These are phyloP conservation scores for Cryptococcus jaspeensis DNA, from an alignment of 1,284 basidiomycete species.

Conservation along the genomic window DNA sequence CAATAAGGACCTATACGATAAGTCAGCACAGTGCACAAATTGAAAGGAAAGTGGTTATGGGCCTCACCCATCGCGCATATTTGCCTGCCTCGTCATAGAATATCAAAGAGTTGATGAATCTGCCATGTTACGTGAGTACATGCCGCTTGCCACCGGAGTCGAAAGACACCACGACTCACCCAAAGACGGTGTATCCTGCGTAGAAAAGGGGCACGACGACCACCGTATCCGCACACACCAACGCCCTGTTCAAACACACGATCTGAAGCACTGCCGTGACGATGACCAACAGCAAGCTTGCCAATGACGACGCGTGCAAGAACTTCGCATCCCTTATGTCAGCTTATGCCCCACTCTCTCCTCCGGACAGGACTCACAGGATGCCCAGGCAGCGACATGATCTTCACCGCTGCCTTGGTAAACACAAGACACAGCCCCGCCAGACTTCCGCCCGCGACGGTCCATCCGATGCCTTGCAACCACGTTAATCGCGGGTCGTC, in stretches of 20 bases:
- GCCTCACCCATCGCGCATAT: conserved; percentile 71
- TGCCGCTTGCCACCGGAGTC: not conserved
- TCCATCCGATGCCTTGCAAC: conserved; percentile 89
- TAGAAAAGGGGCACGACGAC: conserved; percentile 72
- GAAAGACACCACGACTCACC: conserved; percentile 51
- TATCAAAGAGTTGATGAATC: conserved; percentile 67
- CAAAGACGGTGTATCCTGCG: conserved; percentile 62
- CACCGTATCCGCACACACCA: conserved; percentile 63
- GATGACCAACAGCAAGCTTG: conserved; percentile 76
- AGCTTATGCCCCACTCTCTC: not conserved
- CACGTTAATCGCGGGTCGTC: conserved; percentile 80
- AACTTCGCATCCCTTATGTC: conserved; percentile 53
- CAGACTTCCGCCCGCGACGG: conserved; percentile 81
- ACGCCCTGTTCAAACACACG: conserved; percentile 80
- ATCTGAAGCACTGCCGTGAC: conserved; percentile 84
- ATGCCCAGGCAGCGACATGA: conserved; percentile 39
- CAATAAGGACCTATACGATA: conserved; percentile 58
- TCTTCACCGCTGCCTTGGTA: conserved; percentile 68
- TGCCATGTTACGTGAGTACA: conserved; percentile 3
- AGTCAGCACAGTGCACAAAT: not conserved
- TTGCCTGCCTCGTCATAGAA: conserved; percentile 79
- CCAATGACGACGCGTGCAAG: conserved; percentile 71
- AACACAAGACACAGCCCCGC: conserved; percentile 87
- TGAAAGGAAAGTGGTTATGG: no score
- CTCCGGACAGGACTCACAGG: conserved; percentile 29